Percentiles rank a stretch among this genome's conserved stretches.
phyloP scores from a whole-genome alignment of 805 yeast species.

The Monosporozyma aerobia region DNA sequence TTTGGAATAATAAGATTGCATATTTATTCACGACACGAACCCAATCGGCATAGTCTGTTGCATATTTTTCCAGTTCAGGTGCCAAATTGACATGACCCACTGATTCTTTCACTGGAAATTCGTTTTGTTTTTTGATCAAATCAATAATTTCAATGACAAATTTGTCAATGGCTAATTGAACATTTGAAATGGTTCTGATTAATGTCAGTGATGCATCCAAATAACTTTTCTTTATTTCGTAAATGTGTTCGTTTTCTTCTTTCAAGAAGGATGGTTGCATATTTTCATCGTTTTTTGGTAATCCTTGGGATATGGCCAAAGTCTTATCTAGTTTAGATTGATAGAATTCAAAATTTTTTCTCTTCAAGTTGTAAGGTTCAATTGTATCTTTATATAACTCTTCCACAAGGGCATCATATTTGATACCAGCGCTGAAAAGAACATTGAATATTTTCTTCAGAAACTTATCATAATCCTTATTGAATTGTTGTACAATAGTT shows the following conservation, averaged over 20 bases:
- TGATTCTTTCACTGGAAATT: conserved; percentile 12
- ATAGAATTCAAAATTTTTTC: conserved; percentile 48
- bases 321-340: conserved; percentile 62
- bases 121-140: conserved; percentile 20
- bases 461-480: conserved; percentile 13
- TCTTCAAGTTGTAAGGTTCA: conserved; percentile 42
- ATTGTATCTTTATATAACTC: conserved; percentile 32
- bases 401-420: conserved; percentile 8
- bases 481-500: conserved; percentile 11
- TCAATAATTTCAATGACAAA: conserved; percentile 10
- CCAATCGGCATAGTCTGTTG: conserved; percentile 10
- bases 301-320: conserved; percentile 40
- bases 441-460: conserved; percentile 9
- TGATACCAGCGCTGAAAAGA: conserved; percentile 9
- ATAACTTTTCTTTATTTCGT: conserved; percentile 58
- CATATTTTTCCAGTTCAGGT: conserved; percentile 4
- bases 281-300: conserved; percentile 37
- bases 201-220: conserved; percentile 48
- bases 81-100: conserved; percentile 7
- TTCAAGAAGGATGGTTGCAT: conserved; percentile 42
- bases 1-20: conserved; percentile 14
- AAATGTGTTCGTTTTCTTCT: conserved; percentile 71
- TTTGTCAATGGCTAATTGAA: conserved; percentile 16
- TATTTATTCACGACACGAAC: conserved; percentile 5
- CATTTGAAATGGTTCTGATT: conserved; percentile 37